Base-by-base conservation (phyloP, 495 filamentous ascomycete genomes). In the Delitschia confertaspora region DNA sequence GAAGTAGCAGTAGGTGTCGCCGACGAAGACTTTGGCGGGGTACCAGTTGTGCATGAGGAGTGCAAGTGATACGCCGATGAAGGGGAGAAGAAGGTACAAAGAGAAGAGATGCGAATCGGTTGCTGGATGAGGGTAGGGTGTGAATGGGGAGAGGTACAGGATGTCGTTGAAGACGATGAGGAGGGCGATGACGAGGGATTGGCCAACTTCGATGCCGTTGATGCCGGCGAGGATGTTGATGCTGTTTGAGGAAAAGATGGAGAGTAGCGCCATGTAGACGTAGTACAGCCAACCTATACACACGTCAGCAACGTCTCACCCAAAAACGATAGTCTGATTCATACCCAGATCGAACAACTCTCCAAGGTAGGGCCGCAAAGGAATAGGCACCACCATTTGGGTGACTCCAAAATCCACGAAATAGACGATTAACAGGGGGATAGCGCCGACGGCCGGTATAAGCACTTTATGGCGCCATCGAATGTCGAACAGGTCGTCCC, bases 1-100 rank as follows among this genome's bases (percentile, higher is more conserved):
- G 55, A 99, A 93, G 63, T 99, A 99, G 71, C 91, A 99, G 68
- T 96, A 99, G 13, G 91, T 99, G 59, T 99, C 91, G 18, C 91
- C 91, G 0, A 95, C 89, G 57, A 99, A 99, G 1, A 95, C 93
- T 41, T 78, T 79, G 10, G 89, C 84, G 1, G 91, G 91, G 60
- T 89, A 99, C 85, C 88, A 93, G 57, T 99, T 99, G 66, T 99
- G 88, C 60, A 62, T 76, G 51, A 87, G 73, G 18, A 99, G 74
- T 1, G 91, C 93, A 17, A 82, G 59, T 11, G 87, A 94, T 26
- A 95, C 91, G 22, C 88, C 91, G 23, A 95, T 69, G 63, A 96
- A 96, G 14, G 91, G 91, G 7, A 96, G 71, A 18, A 99, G 74
- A 51, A 96, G 83, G 66, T 88, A 96, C 27, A 95, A 78, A 16